These are phyloP conservation scores for Coelastrella sp. DNA, from an alignment of 139 green algal species.

Conservation along the genomic window DNA sequence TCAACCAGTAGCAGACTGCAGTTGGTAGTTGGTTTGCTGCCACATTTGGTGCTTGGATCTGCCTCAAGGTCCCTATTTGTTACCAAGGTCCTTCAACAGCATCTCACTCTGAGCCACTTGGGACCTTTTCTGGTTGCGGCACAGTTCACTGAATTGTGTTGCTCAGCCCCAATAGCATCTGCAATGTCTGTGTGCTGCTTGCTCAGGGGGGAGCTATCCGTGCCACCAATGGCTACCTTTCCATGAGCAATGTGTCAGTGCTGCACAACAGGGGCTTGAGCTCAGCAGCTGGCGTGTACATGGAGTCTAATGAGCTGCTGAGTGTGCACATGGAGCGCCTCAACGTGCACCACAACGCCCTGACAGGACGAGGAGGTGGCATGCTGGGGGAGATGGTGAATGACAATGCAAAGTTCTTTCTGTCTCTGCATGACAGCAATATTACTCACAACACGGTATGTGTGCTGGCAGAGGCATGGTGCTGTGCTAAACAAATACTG, in stretches of 20 bases:
- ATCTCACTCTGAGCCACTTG: background rate
- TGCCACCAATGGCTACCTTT: constrained; percentile 3
- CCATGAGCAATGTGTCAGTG: background rate
- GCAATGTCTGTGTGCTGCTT: background rate
- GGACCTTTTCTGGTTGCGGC: background rate
- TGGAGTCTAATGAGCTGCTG: background rate
- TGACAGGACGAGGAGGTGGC: constrained; percentile 13
- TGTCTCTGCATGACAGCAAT: constrained; percentile 16
- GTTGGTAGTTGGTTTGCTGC: background rate
- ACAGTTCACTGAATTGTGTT: background rate
- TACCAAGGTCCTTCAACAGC: background rate
- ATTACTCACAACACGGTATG: constrained; percentile 33
- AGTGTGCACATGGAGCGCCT: background rate
- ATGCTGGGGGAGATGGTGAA: constrained; percentile 35
- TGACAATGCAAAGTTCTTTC: background rate
- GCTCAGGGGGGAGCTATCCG: constrained; percentile 20
- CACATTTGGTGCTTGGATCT: background rate
- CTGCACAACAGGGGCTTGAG: constrained; percentile 10
- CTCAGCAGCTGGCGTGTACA: constrained; percentile 28
- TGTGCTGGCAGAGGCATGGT: background rate
- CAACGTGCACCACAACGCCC: background rate
- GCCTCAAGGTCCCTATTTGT: background rate
- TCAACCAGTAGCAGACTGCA: background rate
- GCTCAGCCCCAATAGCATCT: background rate
- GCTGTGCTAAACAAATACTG: background rate